These are phyloP conservation scores for Coemansia sp. DNA, from an alignment of 192 early-diverging fungal genomes.

Conservation along the genomic window DNA sequence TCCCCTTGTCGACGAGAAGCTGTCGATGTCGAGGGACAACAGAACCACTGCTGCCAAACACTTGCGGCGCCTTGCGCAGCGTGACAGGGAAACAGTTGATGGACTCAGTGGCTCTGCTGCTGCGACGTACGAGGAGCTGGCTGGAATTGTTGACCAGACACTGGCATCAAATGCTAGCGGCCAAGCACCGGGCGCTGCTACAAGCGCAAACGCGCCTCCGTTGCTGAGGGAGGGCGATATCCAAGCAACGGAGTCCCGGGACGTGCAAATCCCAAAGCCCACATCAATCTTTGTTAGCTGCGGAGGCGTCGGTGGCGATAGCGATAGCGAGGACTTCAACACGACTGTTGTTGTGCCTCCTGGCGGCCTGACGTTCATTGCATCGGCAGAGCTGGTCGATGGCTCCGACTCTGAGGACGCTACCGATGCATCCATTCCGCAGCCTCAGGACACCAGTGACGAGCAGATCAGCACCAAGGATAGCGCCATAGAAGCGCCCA, in stretches of 20 bases:
- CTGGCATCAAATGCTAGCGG: background rate
- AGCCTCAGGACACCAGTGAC: background rate
- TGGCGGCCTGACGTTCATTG: conserved; percentile 45
- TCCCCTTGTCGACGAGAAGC: conserved; percentile 13
- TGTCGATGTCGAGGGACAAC: background rate
- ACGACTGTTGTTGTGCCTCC: conserved; percentile 38
- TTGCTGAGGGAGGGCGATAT: background rate
- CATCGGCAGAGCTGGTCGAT: conserved; percentile 27
- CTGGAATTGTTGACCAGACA: conserved; percentile 12
- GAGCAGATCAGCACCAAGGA: background rate
- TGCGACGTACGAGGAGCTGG: conserved; percentile 14
- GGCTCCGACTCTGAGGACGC: conserved; percentile 19
- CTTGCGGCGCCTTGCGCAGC: conserved; percentile 15
- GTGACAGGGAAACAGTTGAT: background rate
- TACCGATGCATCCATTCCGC: background rate
- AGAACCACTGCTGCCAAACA: conserved; percentile 4
- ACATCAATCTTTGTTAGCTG: conserved; percentile 1
- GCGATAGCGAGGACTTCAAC: background rate
- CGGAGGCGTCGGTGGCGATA: background rate
- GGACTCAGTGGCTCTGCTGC: background rate
- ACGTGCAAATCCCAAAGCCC: background rate
- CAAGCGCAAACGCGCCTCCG: background rate
- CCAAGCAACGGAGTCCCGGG: background rate
- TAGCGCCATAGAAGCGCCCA: background rate
- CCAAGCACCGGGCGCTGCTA: background rate